Base-by-base conservation (phyloP, 2,329 filamentous ascomycete species). In the Venturia pyrina region DNA sequence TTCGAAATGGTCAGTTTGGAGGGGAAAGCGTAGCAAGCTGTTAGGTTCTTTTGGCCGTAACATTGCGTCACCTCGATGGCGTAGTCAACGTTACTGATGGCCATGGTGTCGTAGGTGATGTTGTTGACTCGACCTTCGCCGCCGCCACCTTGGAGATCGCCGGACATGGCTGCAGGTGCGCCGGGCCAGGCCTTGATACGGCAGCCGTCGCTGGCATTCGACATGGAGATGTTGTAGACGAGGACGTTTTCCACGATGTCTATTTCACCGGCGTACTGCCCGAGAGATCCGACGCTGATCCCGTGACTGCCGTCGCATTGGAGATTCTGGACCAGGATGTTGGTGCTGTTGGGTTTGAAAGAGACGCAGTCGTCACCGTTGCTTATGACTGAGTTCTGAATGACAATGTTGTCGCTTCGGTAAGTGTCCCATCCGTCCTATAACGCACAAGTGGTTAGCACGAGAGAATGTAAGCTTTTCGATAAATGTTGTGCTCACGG, bases 331-430 rank as follows among this genome's bases (percentile, higher is more conserved):
- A 89, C 81, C 4, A 89, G 73, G 4, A 89, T 82, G 67, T 87
- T 81, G 50, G 85, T 89, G 69, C 81, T 85, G 72, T 89, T 89
- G 32, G 87, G 87, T 73, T 89, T 90, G 81, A 90, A 90, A 0
- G 86, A 87, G 15, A 90, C 85, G 68, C 88, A 90, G 72, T 91
- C 85, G 72, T 89, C 87, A 41, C 84, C 85, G 69, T 89, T 89
- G 73, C 84, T 79, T 68, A 86, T 82, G 32, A 82, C 75, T 0
- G 84, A 88, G 72, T 89, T 84, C 70, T 89, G 87, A 44, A 90
- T 89, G 0, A 87, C 82, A 46, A 90, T 80, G 63, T 83, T 82
- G 34, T 80, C 76, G 15, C 82, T 85, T 7, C 86, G 87, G 71
- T 1, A 83, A 87, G 48, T 46, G 24, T 56, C 63, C 34, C 32